A percentile compares a stretch with the other conserved stretches of the same genome.
Conservation (phyloP, 768 basidiomycete genomes). For the Thelephora aurantiotincta region DNA sequence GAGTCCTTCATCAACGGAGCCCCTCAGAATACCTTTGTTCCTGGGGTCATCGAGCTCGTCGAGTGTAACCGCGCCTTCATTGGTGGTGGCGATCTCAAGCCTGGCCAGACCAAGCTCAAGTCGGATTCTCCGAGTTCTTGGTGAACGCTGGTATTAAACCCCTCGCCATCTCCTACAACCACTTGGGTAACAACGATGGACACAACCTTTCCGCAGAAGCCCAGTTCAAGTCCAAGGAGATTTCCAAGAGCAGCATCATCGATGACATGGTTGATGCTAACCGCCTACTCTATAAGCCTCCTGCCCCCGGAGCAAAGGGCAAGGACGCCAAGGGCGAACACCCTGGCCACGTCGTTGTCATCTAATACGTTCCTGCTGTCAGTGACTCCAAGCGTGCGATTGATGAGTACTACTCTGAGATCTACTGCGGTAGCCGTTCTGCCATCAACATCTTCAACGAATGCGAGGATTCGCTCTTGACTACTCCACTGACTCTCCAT, state of each 20-base stretch:
- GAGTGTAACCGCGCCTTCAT: slow-evolving; percentile 87
- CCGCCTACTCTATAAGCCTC: slow-evolving; percentile 77
- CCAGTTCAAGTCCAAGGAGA: slow-evolving; percentile 98
- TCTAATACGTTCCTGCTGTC: slow-evolving; percentile 94
- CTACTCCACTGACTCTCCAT: slow-evolving; percentile 92
- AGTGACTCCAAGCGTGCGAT: slow-evolving; percentile 98
- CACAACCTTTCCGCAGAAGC: slow-evolving; percentile 78
- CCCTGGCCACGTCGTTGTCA: slow-evolving; percentile 93
- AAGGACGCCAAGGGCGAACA: slow-evolving; percentile 77
- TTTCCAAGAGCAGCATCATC: slow-evolving; percentile 91
- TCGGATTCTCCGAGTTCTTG: slow-evolving; percentile 91
- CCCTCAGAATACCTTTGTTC: slow-evolving; percentile 98
- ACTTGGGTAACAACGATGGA: slow-evolving; percentile 97
- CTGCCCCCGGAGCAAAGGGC: slow-evolving; percentile 37
- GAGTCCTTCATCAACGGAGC: slow-evolving; percentile 95
- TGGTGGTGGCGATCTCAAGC: slow-evolving; percentile 96
- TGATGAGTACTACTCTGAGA: slow-evolving; percentile 98
- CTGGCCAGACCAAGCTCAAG: slow-evolving; percentile 96
- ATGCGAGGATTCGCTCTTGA: slow-evolving; percentile 94
- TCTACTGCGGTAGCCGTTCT: slow-evolving; percentile 88
- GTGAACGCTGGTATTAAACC: slow-evolving; percentile 99
- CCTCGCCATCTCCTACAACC: slow-evolving; percentile 95
- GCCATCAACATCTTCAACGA: slow-evolving; percentile 97
- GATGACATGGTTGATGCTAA: slow-evolving; percentile 98
- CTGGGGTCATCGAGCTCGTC: slow-evolving; percentile 85